Base-by-base conservation (phyloP, 2,329 filamentous ascomycete genomes). In the Paradendryphiella salina region DNA sequence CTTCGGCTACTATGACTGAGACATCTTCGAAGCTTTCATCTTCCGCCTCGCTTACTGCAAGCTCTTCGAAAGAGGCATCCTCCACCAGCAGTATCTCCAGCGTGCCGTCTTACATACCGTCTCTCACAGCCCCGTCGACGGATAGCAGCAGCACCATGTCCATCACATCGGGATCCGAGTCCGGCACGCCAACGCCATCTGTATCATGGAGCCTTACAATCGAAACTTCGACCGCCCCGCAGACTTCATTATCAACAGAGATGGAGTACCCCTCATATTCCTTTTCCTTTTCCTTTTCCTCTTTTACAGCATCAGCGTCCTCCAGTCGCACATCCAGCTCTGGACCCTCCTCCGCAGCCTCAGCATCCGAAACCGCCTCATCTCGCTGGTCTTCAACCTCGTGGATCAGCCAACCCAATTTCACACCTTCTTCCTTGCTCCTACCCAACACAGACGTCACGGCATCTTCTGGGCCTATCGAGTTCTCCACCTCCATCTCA, bases 381-480 rank as follows among this genome's bases (percentile, higher is more conserved):
- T 38, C 34, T 35, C 10, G 46, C 21, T 23, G 21, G 21, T 34
- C 14, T 17, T 14, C 15, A 18, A 18, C 33, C 6, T 17, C 33
- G 6, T 35, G 33, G 33, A 14, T n/a, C 32, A 23, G 5, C 11
- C 7, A 18, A 15, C 29, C 39, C 29, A 10, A 4, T 17, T 34
- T 5, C 35, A 5, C 15, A 15, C 9, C 26, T 13, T 33, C 33
- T 3, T 17, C 33, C 28, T 23, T 26, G 18, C 28, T 26, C 34
- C 35, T 34, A 31, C 45, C 50, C 21, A 53, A 15, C 23, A 54
- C 54, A 8, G 51, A 52, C 14, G 52, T 37, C 14, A 48, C 49
- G 1, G 37, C 43, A 2, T 37, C 49, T 9, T 52, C 49, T 26
- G 48, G 32, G 23, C 31, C 49, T 5, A 37, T 52, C 2, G 33